These are phyloP conservation scores for Kwoniella dejecticola DNA, from an alignment of 768 basidiomycete genomes.

Conservation along the genomic window DNA sequence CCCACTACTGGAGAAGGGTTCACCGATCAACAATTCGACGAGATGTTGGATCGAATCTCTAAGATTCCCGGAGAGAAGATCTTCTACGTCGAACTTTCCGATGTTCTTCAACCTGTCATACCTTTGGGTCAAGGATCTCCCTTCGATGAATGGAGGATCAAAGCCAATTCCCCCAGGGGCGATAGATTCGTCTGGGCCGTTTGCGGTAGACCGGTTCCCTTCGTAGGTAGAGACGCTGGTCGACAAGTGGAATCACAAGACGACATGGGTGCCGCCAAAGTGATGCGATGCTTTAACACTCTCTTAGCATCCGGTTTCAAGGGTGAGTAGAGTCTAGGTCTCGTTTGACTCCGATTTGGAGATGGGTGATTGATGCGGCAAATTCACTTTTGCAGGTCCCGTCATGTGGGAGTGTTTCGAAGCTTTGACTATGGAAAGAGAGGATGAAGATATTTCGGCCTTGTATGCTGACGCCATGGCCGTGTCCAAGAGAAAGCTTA, in stretches of 20 bases:
- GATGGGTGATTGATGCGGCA: too few relatives aligned
- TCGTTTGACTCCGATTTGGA: too few relatives aligned
- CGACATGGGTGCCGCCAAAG: conserved; percentile 6
- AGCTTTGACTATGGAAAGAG: conserved; percentile 14
- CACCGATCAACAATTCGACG: conserved; percentile 26
- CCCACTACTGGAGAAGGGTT: conserved; percentile 30
- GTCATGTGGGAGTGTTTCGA: conserved; percentile 25
- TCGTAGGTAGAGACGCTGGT: conserved; percentile 25
- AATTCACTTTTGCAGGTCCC: too few relatives aligned
- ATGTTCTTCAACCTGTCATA: conserved; percentile 16
- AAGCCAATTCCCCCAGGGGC: conserved; percentile 4
- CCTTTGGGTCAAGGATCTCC: conserved; percentile 18
- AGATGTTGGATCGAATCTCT: conserved; percentile 9
- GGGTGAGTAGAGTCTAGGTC: conserved; percentile 21
- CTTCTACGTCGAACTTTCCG: conserved; percentile 43
- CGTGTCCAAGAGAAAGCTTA: not conserved
- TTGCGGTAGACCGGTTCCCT: conserved; percentile 18
- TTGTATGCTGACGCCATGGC: conserved; percentile 11
- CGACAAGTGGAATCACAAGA: not conserved
- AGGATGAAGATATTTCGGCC: conserved; percentile 5
- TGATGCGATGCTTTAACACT: conserved; percentile 6
- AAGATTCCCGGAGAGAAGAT: conserved; percentile 39
- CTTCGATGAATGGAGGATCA: conserved; percentile 13
- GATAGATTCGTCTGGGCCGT: conserved; percentile 18
- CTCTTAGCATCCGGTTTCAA: conserved; percentile 19